These are phyloP conservation scores for Suillus variegatus DNA, from an alignment of 768 basidiomycete species.

Conservation along the genomic window DNA sequence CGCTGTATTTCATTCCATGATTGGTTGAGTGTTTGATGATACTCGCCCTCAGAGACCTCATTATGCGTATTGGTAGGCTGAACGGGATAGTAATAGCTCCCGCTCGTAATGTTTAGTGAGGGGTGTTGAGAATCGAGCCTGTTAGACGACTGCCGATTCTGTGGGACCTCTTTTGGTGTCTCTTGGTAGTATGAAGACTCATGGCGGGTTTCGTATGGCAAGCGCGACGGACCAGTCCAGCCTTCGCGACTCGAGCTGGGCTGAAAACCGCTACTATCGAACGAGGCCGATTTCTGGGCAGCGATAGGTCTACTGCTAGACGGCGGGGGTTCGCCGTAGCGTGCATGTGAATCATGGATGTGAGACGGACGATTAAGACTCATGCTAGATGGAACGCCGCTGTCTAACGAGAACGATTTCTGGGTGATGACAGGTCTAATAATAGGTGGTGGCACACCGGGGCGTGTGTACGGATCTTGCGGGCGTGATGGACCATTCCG, in stretches of 20 bases:
- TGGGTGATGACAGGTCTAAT: background rate
- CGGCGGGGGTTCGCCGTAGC: slow-evolving; percentile 13
- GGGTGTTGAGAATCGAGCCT: slow-evolving; percentile 23
- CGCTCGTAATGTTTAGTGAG: background rate
- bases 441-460: background rate
- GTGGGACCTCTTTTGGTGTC: slow-evolving; percentile 26
- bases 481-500: slow-evolving; percentile 22
- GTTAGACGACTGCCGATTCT: slow-evolving; percentile 31
- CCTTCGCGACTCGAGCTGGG: slow-evolving; percentile 22
- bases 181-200: slow-evolving; percentile 28
- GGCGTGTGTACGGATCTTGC: background rate
- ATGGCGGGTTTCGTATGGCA: slow-evolving; percentile 23
- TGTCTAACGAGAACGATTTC: background rate
- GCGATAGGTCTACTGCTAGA: slow-evolving; percentile 32
- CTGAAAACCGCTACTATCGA: slow-evolving; percentile 23
- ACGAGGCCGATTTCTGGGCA: slow-evolving; percentile 23
- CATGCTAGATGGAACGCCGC: background rate
- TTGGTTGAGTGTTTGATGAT: slow-evolving; percentile 29
- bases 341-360: background rate
- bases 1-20: slow-evolving; percentile 13
- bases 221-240: slow-evolving; percentile 23
- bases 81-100: slow-evolving; percentile 9
- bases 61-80: slow-evolving; percentile 24
- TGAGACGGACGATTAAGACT: background rate
- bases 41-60: slow-evolving; percentile 31